These are phyloP conservation scores for Kluyveromyces sp. DNA, from an alignment of 1,139 yeast species.

Conservation along the genomic window DNA sequence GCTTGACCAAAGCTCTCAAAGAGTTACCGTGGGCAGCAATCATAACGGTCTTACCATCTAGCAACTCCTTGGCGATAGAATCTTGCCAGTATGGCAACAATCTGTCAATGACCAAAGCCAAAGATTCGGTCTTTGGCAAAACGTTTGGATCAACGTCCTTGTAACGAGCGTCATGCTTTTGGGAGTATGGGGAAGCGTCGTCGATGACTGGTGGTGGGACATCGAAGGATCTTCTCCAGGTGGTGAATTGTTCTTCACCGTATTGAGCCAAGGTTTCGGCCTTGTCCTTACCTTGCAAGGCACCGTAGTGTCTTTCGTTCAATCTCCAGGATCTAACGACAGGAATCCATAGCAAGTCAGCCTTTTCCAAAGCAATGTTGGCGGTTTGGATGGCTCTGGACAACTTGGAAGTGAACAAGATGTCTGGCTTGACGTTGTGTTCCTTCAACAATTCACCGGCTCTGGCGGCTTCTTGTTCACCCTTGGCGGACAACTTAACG, in stretches of 20 bases:
- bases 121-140: slow-evolving; percentile 90
- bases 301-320: slow-evolving; percentile 99
- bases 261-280: slow-evolving; percentile 82
- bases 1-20: slow-evolving; percentile 92
- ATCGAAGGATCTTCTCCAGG: slow-evolving; percentile 97
- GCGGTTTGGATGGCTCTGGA: slow-evolving; percentile 98
- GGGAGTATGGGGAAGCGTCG: slow-evolving; percentile 74
- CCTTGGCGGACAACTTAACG: slow-evolving; percentile 75
- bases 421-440: slow-evolving; percentile 76
- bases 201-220: slow-evolving; percentile 91
- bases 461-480: slow-evolving; percentile 83
- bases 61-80: slow-evolving; percentile 76
- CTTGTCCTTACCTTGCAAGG: slow-evolving; percentile 96
- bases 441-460: slow-evolving; percentile 93
- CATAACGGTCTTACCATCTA: slow-evolving; percentile 82
- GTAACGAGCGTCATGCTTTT: slow-evolving; percentile 81
- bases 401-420: slow-evolving; percentile 85
- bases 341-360: slow-evolving; percentile 88
- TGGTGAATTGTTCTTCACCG: slow-evolving; percentile 92
- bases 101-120: slow-evolving; percentile 93
- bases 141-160: slow-evolving; percentile 72
- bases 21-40: slow-evolving; percentile 99
- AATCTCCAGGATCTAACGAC: slow-evolving; percentile 96
- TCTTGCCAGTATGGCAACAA: slow-evolving; percentile 97
- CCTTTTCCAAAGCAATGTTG: slow-evolving; percentile 81